A percentile compares a stretch with the other conserved stretches of the same genome.
Conservation (phyloP, 1,284 basidiomycete genomes). For the Sutorius eximius region DNA sequence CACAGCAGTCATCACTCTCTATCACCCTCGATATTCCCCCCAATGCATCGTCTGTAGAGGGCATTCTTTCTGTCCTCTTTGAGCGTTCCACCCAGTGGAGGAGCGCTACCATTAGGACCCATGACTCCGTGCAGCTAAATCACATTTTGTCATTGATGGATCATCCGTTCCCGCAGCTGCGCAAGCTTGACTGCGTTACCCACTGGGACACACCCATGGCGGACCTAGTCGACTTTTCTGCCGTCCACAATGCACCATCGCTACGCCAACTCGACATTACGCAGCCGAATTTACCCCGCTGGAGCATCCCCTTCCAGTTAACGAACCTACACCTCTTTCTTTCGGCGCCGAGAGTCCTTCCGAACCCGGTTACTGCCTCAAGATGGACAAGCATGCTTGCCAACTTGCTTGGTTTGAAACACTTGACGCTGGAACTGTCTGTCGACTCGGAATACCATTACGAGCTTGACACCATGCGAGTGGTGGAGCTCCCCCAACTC, state of each 20-base stretch:
- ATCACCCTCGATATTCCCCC: constrained; percentile 45
- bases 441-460: constrained; percentile 37
- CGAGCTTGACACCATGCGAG: constrained; percentile 31
- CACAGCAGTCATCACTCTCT: constrained; percentile 40
- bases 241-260: constrained; percentile 21
- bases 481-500: constrained; percentile 41
- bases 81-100: constrained; percentile 46
- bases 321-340: constrained; percentile 24
- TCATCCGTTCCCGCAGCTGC: constrained; percentile 29
- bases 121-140: constrained; percentile 40
- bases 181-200: constrained; percentile 28
- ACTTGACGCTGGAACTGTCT: constrained; percentile 45
- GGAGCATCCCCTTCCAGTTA: constrained; percentile 24
- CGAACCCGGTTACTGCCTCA: constrained; percentile 18
- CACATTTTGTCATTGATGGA: constrained; percentile 40
- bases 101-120: constrained; percentile 42
- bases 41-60: constrained; percentile 27
- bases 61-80: constrained; percentile 44
- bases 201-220: constrained; percentile 17
- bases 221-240: constrained; percentile 25
- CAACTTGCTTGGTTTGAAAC: constrained; percentile 37
- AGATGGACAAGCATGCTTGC: constrained; percentile 36
- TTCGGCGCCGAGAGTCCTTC: constrained; percentile 4
- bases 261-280: constrained; percentile 23
- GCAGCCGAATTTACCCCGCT: constrained; percentile 25